Evolutionary conservation across 495 filamentous ascomycete genomes (phyloP), one percentile per base, ranked within the genome.

Genomic region (Thermochaetoides thermophila): DNA sequence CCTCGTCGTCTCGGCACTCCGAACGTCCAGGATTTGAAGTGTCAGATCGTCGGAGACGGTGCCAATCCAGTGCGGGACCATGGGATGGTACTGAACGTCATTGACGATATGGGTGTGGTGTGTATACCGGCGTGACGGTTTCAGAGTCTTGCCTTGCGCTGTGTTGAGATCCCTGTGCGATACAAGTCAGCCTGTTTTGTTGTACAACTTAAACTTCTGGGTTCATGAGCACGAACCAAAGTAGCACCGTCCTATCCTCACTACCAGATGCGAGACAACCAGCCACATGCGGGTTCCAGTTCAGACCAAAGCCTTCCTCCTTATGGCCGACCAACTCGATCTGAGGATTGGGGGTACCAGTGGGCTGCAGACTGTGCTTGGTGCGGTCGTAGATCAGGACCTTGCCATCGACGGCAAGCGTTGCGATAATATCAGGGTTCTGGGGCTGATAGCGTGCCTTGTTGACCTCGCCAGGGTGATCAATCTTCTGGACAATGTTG

Each of bases 371-470:
- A 29, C 68, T 77, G 47, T 96, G 91, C 66, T 95, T 96, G 31
- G 91, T 91, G 38, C 84, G 74, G 59, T 99, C 91, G 59, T 85
- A 99, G 39, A 99, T 75, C 59, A 94, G 70, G 17, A 93, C 79
- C 42, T 72, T 75, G 25, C 81, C 81, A 55, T 95, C 84, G 8
- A 78, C 73, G 17, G 82, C 82, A 68, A 95, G 79, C 1, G 91
- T 93, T 12, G 89, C 91, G 43, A 99, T 94, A 33, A 99, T 73
- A 45, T 99, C 81, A 6, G 89, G 89, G 43, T 99, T 99, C 54
- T 96, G 87, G 10, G 89, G 91, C 57, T 91, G 84, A 55, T 96
- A 95, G 37, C 91, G 74, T 1, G 91, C 91, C 57, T 96, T 99
- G 65, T 99, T 99, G 47, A 99, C 84, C 52, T 99, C 91, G 20